Conservation (phyloP, 768 basidiomycete genomes). For the Pisolithus albus region DNA sequence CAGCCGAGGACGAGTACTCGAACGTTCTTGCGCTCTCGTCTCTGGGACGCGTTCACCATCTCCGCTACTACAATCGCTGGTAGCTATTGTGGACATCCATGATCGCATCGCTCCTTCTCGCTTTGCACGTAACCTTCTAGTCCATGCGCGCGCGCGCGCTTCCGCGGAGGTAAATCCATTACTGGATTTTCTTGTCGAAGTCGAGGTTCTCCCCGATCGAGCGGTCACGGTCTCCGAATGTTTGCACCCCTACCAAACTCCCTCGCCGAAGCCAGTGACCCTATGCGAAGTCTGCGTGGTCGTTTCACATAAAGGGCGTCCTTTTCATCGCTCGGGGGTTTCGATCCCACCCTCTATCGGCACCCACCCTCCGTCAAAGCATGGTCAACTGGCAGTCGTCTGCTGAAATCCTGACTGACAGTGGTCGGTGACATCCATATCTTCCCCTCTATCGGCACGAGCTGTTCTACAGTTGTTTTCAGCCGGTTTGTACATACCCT, state of each 20-base stretch:
- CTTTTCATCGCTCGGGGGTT: not conserved
- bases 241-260: constrained; percentile 12
- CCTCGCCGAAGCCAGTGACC: constrained; percentile 10
- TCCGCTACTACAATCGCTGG: no score
- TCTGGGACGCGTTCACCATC: no score
- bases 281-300: not conserved
- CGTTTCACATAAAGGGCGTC: not conserved
- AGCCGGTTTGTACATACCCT: constrained; percentile 54
- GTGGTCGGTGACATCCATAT: constrained; percentile 27
- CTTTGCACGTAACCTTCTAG: no score
- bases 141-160: no score
- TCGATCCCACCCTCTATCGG: not conserved
- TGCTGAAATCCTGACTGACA: constrained; percentile 41
- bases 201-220: not conserved
- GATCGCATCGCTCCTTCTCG: no score
- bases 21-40: no score
- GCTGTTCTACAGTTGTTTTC: constrained; percentile 22
- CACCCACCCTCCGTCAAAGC: not conserved
- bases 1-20: no score
- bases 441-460: constrained; percentile 5
- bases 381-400: constrained; percentile 58
- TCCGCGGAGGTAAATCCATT: not conserved
- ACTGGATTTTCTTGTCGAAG: not conserved
- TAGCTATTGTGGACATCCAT: no score
- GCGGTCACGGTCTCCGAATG: not conserved